Base-by-base conservation (phyloP, 1,139 yeast genomes). In the Saccharomyces hybrid region DNA sequence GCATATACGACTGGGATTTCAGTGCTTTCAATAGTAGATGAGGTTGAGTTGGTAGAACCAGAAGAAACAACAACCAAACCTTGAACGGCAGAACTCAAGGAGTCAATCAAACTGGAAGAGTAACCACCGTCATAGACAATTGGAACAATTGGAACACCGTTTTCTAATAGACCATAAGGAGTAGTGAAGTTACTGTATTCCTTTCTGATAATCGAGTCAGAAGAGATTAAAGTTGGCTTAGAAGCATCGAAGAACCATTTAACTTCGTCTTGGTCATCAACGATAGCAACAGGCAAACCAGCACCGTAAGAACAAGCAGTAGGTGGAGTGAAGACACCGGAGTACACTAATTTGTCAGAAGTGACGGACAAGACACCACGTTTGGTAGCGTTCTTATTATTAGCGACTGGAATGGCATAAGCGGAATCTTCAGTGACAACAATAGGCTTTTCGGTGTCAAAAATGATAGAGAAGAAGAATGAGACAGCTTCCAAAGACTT, bases 281-380 rank as follows among this genome's bases (percentile, higher is more conserved):
- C 55, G 44, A 58, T 51, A 57, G 68, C 70, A 16, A 65, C 54
- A 52, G 69, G 66, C 44, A 38, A 38, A 46, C 62, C 47, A 50
- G 64, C 61, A n/a, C 54, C 52, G 3, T 53, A 51, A 11, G 57
- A 52, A 16, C 58, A 52, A 34, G 51, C 57, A 9, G 59, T 53
- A 38, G 63, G 47, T 51, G 67, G 67, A 42, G 65, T 60, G 49
- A 62, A 58, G 29, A 62, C 57, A 54, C 68, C 69, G n/a, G 68
- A 58, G 58, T 64, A 66, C 48, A 67, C 60, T n/a, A 61, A 42
- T 49, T 64, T 62, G 34, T 53, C 55, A 47, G 54, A 50, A 44
- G 54, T 56, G 46, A 64, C 65, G 29, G 64, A 62, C 52, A 66
- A 51, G 14, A 65, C 60, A 54, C 70, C 70, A 56, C 69, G 66